Evolutionary conservation across 441 rosid species (phyloP).

Genomic region (Erodium texanum): DNA sequence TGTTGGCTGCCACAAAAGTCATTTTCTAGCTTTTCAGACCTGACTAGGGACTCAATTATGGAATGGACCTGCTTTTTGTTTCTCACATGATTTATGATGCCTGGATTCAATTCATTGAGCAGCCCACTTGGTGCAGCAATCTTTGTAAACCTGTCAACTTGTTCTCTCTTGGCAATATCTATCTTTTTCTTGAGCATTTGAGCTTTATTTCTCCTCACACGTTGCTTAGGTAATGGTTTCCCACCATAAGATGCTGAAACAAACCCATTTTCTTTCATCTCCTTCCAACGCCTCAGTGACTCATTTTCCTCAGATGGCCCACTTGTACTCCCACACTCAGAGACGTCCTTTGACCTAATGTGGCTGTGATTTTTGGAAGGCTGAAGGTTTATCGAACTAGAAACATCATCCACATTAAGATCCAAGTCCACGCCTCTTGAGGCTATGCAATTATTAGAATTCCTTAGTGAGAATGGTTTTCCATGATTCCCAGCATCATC

Average conservation of each 20-base stretch:
- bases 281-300: constrained; percentile 28
- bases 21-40: constrained; percentile 15
- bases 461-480: neutral
- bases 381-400: neutral
- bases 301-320: constrained; percentile 23
- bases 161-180: constrained; percentile 22
- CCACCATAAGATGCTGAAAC: constrained; percentile 22
- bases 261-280: constrained; percentile 30
- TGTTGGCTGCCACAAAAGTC: neutral
- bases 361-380: neutral
- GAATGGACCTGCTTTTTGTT: constrained; percentile 25
- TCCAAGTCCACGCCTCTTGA: neutral
- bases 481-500: constrained; percentile 2
- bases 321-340: neutral
- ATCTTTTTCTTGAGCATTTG: constrained; percentile 3
- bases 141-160: constrained; percentile 18
- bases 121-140: constrained; percentile 30
- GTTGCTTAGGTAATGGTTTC: constrained; percentile 19
- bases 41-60: constrained; percentile 22
- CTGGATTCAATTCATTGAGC: constrained; percentile 25
- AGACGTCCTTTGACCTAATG: neutral
- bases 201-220: constrained; percentile 17
- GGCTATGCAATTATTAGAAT: no score
- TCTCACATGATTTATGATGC: constrained; percentile 31
- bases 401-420: neutral